Base-by-base conservation (phyloP, 2,329 filamentous ascomycete genomes). In the Fusarium phyllophilum region DNA sequence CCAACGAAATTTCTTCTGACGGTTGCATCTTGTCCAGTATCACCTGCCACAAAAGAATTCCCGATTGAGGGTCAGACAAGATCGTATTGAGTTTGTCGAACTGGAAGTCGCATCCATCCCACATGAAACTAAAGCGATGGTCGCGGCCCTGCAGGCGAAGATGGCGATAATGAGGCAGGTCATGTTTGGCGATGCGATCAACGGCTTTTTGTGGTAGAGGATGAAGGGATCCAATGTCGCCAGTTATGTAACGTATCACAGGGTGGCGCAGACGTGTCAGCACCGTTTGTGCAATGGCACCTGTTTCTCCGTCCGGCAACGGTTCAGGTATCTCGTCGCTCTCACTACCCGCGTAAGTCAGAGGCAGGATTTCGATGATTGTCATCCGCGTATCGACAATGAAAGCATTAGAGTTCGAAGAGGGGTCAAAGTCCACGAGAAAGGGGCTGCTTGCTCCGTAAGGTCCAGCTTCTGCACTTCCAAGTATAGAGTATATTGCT, bases 41-140 rank as follows among this genome's bases (percentile, higher is more conserved):
- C 3, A 85, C 72, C 65, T 86, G 84, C 83, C 84, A 86, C 44
- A 86, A 82, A 1, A 86, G 58, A 6, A 86, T 60, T 0, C 80
- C 80, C 8, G 66, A 79, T 5, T 77, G 62, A 1, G 66, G 46
- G 2, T 78, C 72, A 1, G 69, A 71, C 55, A 83, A 75, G 1
- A 82, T 17, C 0, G 66, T 45, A 0, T 74, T 48, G 1, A 86
- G 39, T 1, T 67, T 77, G 0, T 76, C 68, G 31, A 86, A 83
- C 3, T 84, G 81, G 20, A 83, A 78, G 33, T 85, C 84, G 8
- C 75, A 74, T 0, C 79, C 83, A 29, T 80, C 81, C 81, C 83
- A 84, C 11, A 81, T 74, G 65, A 86, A 86, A 60, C 85, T 86
- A 61, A 84, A 83, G 2, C 83, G 80, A 3, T 73, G 77, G 58